Evolutionary conservation across 176 grass and related monocot species (phyloP), one percentile per base, ranked within the genome.

Genomic region (Secale cereale): DNA sequence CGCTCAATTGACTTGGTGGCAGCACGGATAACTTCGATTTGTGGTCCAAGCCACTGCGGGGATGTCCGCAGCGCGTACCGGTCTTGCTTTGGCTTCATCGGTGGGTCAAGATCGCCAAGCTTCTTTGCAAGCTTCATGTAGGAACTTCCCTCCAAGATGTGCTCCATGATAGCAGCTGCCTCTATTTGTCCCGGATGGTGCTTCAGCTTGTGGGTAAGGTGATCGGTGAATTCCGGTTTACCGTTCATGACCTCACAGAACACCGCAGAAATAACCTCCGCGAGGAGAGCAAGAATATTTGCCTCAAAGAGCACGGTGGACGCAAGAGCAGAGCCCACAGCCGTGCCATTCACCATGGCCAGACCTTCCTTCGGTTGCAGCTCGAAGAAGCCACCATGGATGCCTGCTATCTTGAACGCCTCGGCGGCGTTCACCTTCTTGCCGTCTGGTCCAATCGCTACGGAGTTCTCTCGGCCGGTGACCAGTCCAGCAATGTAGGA

Each of bases 181-280:
- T 97, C 94, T 5, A 97, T 97, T 40, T 97, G 91, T 4, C 94
- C 94, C 0, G 94, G 94, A 45, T 97, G 94, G 57, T 94, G 94
- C 78, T 97, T 97, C 1, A 94, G 83, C 82, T 94, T 97, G 89
- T 97, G 94, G 69, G 91, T 97, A 12, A 92, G 88, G 82, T 97
- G 91, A 79, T 97, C 94, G 22, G 94, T 97, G 76, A 82, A 97
- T 87, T 97, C 91, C 6, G 94, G 94, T 63, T 97, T 97, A 46
- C 91, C 94, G 37, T 91, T 93, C 95, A 97, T 97, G 23, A 97
- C 95, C 78, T 97, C 95, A 19, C 88, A 90, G 79, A 97, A 97
- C 48, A 97, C 80, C 0, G 90, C 95, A 0, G 95, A 94, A 5
- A 94, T 64, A 4, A 97, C 92, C 82, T 94, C 95, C 1, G 90